Evolutionary conservation across 2,329 filamentous ascomycete genomes (phyloP).

Genomic region (Cladosporium sp.): DNA sequence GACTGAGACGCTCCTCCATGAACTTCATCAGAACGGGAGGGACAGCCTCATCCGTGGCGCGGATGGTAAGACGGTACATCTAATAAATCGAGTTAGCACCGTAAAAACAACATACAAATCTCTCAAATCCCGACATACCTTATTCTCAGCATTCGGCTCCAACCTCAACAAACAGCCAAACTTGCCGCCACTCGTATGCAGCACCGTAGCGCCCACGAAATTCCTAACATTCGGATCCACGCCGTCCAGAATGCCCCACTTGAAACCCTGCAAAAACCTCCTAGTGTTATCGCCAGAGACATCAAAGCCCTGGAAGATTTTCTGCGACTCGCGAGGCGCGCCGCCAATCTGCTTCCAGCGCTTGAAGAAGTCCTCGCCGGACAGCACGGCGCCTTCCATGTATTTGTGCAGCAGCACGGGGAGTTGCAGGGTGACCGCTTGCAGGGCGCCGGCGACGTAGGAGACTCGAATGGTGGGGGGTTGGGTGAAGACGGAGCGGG

Average conservation of each 20-base stretch:
- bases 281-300: slow-evolving; percentile 69
- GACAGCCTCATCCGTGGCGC: slow-evolving; percentile 88
- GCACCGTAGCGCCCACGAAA: slow-evolving; percentile 83
- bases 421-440: slow-evolving; percentile 86
- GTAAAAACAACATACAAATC: too few relatives aligned
- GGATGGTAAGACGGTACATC: slow-evolving; percentile 94
- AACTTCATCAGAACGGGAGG: slow-evolving; percentile 74
- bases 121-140: slow-evolving; percentile 58
- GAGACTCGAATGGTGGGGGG: slow-evolving; percentile 90
- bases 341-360: slow-evolving; percentile 98
- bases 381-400: slow-evolving; percentile 86
- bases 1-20: slow-evolving; percentile 79
- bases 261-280: slow-evolving; percentile 74
- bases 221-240: slow-evolving; percentile 95
- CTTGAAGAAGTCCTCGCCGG: slow-evolving; percentile 95
- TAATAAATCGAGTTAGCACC: slow-evolving; percentile 36
- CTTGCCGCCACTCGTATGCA: slow-evolving; percentile 83
- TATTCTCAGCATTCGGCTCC: slow-evolving; percentile 89
- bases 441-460: slow-evolving; percentile 88
- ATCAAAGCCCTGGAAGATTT: slow-evolving; percentile 68
- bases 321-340: slow-evolving; percentile 79
- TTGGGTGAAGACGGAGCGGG: slow-evolving; percentile 73
- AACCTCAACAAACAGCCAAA: slow-evolving; percentile 89
- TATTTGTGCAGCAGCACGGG: slow-evolving; percentile 91
- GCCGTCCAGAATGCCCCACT: slow-evolving; percentile 78